Percentiles rank a stretch among this genome's conserved stretches.
phyloP scores from a whole-genome alignment of 2,329 filamentous ascomycete genomes.

The Epichloe hybrida region DNA sequence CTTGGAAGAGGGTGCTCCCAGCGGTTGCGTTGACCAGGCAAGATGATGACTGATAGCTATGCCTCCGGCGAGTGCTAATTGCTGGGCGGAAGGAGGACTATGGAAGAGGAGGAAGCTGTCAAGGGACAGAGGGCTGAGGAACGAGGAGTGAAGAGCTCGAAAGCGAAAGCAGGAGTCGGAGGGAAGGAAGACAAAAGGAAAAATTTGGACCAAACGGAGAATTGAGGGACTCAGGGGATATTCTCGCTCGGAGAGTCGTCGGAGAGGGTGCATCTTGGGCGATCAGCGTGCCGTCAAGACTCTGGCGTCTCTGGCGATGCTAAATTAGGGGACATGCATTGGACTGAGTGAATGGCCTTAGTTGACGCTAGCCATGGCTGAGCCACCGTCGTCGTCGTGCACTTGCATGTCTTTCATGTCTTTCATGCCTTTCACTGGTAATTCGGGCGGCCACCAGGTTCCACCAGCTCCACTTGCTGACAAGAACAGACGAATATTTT shows the following conservation, averaged over 20 bases:
- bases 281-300: background rate
- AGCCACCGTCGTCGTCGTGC: no score
- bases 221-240: slow-evolving; percentile 1
- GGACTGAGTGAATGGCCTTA: no score
- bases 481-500: no score
- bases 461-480: no score
- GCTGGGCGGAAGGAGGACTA: background rate
- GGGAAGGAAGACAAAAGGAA: background rate
- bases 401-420: no score
- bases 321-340: no score
- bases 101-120: no score
- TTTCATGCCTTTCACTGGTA: no score
- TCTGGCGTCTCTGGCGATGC: background rate
- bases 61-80: background rate
- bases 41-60: background rate
- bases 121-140: background rate
- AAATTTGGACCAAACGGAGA: background rate
- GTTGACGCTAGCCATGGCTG: no score
- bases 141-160: background rate
- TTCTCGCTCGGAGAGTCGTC: background rate
- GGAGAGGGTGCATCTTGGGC: background rate
- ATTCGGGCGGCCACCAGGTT: no score
- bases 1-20: slow-evolving; percentile 6
- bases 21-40: background rate
- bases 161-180: background rate